These are phyloP conservation scores for Macadamia integrifolia DNA, from an alignment of 164 flowering plant genomes.

Conservation along the genomic window DNA sequence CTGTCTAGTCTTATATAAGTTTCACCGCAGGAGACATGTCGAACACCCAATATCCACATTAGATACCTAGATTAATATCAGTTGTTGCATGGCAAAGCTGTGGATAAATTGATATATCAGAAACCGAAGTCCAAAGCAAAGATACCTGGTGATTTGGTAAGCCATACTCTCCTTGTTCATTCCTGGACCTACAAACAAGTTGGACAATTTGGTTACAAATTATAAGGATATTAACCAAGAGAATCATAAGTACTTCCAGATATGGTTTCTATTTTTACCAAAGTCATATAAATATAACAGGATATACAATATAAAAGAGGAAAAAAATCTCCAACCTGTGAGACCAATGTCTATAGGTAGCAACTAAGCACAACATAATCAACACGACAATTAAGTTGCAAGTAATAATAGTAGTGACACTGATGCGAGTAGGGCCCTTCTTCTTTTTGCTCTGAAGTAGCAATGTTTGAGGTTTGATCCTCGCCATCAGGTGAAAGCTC, in stretches of 20 bases:
- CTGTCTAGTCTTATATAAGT: no score
- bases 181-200: conserved; percentile 29
- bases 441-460: conserved; percentile 79
- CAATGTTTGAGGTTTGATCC: conserved; percentile 80
- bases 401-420: conserved; percentile 45
- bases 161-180: conserved; percentile 19
- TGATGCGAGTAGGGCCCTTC: conserved; percentile 62
- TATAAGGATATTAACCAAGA: neutral
- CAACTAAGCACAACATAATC: conserved; percentile 47
- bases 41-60: no score
- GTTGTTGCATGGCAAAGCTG: no score
- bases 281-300: neutral
- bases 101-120: neutral
- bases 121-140: neutral
- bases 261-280: neutral
- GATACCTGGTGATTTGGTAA: conserved; percentile 31
- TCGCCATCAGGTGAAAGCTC: conserved; percentile 43
- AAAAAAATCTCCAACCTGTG: conserved; percentile 38
- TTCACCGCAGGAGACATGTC: no score
- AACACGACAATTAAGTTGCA: conserved; percentile 46
- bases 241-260: neutral
- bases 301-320: neutral
- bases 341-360: conserved; percentile 65
- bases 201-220: neutral
- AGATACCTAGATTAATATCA: no score